Evolutionary conservation across 1,139 yeast species (phyloP), one percentile per base, ranked within the genome.

Genomic region (Debaryomyces coudertii): DNA sequence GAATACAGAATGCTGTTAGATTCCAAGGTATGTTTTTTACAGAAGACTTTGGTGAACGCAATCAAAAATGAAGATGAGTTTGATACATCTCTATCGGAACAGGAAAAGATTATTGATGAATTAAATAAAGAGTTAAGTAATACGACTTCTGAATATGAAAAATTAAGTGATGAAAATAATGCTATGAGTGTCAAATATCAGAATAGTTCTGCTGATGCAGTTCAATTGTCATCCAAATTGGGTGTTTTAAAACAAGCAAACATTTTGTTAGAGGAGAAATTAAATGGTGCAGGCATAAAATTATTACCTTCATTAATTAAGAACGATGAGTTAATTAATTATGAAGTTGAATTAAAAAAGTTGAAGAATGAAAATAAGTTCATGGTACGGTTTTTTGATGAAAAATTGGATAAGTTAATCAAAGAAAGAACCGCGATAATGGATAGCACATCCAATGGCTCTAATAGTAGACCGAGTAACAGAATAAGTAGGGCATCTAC

Each of bases 131-230:
- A 70, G 48, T 52, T 71, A n/a, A 46, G 42, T 1, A 55, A 51
- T 3, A 55, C 75, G 18, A 54, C 55, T 11, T 51, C 49, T 2
- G 76, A 66, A 46, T 64, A 65, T 44, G 55, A 57, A 1, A 58
- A 59, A 28, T 55, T 70, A 22, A 55, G 56, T 5, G 53, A 53
- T 2, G 73, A 67, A 42, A 72, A 73, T 47, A 85, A 80, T 27
- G 43, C 52, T 0, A 56, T 76, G 7, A 66, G 90, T 48, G 52
- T 53, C 2, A 58, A 71, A 38, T 85, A 85, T 56, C 90, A 84
- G 60, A 54, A 58, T 5, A 65, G 66, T 25, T 83, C 89, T 0
- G 65, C 82, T 0, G 65, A 63, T 15, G 90, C 90, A 0, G 86
- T 83, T 0, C 80, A 76, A 39, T 56, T 69, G 28, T 73, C 86